These are phyloP conservation scores for Apiospora arundinis DNA, from an alignment of 2,329 filamentous ascomycete genomes.

Conservation along the genomic window DNA sequence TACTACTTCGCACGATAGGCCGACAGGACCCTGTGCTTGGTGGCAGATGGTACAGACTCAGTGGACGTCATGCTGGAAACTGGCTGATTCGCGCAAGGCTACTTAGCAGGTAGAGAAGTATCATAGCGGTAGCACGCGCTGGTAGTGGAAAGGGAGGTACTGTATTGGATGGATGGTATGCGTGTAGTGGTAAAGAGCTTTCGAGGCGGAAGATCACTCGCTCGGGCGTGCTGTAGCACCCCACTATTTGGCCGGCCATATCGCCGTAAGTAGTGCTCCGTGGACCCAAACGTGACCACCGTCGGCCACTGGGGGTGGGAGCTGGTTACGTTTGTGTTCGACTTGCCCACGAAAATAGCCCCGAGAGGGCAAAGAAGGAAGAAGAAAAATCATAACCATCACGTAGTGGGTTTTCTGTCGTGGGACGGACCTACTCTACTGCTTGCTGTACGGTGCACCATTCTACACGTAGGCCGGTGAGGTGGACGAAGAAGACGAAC, in stretches of 20 bases:
- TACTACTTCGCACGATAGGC: background rate
- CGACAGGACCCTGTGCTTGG: background rate
- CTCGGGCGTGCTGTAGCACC: conserved; percentile 32
- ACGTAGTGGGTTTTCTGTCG: background rate
- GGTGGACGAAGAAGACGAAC: background rate
- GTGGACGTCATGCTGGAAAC: conserved; percentile 12
- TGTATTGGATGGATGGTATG: background rate
- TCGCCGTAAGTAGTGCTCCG: conserved; percentile 53
- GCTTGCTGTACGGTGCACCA: background rate
- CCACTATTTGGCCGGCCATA: conserved; percentile 67
- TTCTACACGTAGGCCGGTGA: background rate
- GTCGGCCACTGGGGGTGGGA: conserved; percentile 25
- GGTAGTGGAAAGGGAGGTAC: background rate
- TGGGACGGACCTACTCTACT: background rate
- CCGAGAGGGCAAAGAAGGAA: conserved; percentile 12
- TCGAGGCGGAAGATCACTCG: conserved; percentile 15
- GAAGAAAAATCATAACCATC: background rate
- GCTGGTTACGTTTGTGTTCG: conserved; percentile 8
- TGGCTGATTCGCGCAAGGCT: conserved; percentile 1
- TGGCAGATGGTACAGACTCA: background rate
- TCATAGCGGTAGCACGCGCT: background rate
- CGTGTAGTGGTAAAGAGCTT: background rate
- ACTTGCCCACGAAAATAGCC: conserved; percentile 18
- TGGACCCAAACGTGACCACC: conserved; percentile 25
- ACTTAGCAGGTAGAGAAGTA: no score